Conservation (phyloP, 805 yeast species). For the Saturnispora besseyi region DNA sequence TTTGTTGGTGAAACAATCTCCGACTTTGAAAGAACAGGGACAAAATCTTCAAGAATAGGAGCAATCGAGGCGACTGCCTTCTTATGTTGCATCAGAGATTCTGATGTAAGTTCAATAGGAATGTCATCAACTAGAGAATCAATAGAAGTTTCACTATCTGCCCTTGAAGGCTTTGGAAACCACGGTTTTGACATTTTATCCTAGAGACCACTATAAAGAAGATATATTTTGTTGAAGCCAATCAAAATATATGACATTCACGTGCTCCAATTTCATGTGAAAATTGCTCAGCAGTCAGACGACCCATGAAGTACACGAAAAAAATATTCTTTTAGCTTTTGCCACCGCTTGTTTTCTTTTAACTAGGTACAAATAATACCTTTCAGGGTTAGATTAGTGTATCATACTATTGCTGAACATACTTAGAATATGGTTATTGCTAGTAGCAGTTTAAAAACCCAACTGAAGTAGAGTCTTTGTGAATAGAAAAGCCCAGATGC, state of each 20-base stretch:
- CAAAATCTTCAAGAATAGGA: conserved; percentile 61
- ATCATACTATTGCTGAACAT: no score
- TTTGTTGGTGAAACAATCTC: conserved; percentile 28
- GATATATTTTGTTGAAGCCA: background rate
- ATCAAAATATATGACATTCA: background rate
- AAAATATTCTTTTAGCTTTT: background rate
- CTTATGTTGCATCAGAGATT: conserved; percentile 29
- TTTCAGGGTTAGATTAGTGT: no score
- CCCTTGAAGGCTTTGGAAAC: background rate
- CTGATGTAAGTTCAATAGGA: conserved; percentile 25
- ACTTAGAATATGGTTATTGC: no score
- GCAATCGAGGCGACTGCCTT: conserved; percentile 74
- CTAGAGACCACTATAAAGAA: background rate
- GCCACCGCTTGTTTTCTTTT: background rate
- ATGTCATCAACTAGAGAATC: conserved; percentile 13
- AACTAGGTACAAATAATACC: background rate
- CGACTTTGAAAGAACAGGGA: conserved; percentile 54
- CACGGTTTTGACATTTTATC: conserved; percentile 1
- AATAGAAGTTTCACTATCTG: conserved; percentile 1
- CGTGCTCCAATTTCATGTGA: background rate
- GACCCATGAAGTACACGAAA: background rate
- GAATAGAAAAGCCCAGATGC: no score
- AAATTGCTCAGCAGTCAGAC: background rate
- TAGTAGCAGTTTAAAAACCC: no score
- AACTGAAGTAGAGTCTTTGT: no score